A percentile compares a stretch with the other conserved stretches of the same genome.
phyloP scores from a whole-genome alignment of 495 filamentous ascomycete species.

The Trypethelium eluteriae region DNA sequence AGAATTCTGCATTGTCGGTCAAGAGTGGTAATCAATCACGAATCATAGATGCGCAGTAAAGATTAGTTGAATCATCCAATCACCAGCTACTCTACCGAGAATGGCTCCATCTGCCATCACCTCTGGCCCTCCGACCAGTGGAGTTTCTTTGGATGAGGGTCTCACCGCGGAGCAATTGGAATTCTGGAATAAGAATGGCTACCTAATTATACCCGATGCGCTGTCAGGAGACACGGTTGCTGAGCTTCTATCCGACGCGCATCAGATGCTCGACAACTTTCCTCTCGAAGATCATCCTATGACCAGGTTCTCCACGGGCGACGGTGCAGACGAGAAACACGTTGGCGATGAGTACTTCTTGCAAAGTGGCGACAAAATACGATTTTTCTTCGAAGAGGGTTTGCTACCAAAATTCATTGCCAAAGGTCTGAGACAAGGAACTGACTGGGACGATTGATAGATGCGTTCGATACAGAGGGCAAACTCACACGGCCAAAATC shows the following conservation, averaged over 20 bases:
- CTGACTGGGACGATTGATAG: conserved; percentile 27
- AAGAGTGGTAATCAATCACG: no score
- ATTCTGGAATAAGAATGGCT: conserved; percentile 73
- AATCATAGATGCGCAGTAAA: no score
- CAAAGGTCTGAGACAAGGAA: neutral
- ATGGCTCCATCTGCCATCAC: conserved; percentile 6
- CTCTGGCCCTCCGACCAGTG: neutral
- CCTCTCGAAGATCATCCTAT: conserved; percentile 73
- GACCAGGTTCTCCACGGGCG: conserved; percentile 84
- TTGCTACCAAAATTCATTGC: conserved; percentile 31
- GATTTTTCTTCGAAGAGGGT: conserved; percentile 94
- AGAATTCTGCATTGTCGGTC: no score
- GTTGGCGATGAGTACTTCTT: conserved; percentile 96
- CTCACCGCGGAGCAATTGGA: conserved; percentile 66
- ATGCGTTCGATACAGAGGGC: conserved; percentile 56
- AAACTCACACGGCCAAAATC: conserved; percentile 66
- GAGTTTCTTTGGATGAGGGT: conserved; percentile 29
- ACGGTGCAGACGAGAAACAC: conserved; percentile 46
- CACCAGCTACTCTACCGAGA: neutral
- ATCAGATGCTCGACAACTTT: conserved; percentile 66
- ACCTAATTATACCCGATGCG: conserved; percentile 76
- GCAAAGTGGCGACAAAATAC: conserved; percentile 74
- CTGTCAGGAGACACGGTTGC: conserved; percentile 56
- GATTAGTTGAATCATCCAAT: neutral
- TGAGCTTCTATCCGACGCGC: conserved; percentile 65